Evolutionary conservation across 1,139 yeast genomes (phyloP).

Genomic region (Sugiyamaella castrensis): DNA sequence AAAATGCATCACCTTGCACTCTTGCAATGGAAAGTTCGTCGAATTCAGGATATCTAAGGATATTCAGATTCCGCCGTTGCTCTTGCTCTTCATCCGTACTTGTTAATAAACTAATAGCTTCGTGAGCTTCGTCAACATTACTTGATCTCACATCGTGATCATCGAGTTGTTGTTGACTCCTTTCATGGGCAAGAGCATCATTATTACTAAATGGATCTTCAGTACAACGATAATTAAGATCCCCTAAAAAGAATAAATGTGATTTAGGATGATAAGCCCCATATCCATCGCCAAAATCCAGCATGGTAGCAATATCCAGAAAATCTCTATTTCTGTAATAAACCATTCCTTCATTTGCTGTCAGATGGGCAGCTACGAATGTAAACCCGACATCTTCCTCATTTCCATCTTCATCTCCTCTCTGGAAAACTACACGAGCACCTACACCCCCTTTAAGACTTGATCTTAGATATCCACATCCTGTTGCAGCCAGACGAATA

Average conservation of each 20-base stretch:
- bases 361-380: slow-evolving; percentile 66
- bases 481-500: slow-evolving; percentile 30
- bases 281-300: slow-evolving; percentile 60
- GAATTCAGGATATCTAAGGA: slow-evolving; percentile 21
- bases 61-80: neutral
- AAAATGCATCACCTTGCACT: slow-evolving; percentile 47
- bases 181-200: slow-evolving; percentile 7
- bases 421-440: slow-evolving; percentile 45
- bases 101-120: too few species aligned
- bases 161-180: neutral
- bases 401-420: slow-evolving; percentile 31
- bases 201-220: slow-evolving; percentile 13
- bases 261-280: slow-evolving; percentile 53
- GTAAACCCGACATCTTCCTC: slow-evolving; percentile 44
- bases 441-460: slow-evolving; percentile 77
- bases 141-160: too few species aligned
- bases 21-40: slow-evolving; percentile 62
- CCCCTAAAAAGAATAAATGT: slow-evolving; percentile 77
- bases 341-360: slow-evolving; percentile 72
- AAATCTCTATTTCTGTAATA: slow-evolving; percentile 54
- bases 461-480: slow-evolving; percentile 56
- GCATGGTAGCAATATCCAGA: slow-evolving; percentile 47
- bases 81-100: too few species aligned
- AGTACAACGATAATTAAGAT: slow-evolving; percentile 69
- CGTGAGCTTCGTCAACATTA: too few species aligned